Evolutionary conservation across 495 filamentous ascomycete genomes (phyloP), one percentile per base, ranked within the genome.

Genomic region (Lasiosphaeria ovina): DNA sequence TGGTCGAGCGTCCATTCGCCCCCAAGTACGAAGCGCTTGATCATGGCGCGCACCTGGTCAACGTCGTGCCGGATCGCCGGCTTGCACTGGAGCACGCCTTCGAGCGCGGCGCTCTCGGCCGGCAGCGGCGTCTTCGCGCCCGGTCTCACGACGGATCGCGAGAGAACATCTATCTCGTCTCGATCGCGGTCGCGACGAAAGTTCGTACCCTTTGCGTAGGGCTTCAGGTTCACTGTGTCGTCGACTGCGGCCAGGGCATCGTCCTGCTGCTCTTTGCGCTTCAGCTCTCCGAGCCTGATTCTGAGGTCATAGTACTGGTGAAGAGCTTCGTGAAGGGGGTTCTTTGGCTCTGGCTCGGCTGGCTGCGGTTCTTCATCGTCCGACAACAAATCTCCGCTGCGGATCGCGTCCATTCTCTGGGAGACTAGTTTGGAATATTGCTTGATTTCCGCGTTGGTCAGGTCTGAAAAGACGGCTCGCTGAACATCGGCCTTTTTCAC

Each of bases 21-120:
- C 44, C 16, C 44, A n/a, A 14, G 12, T 11, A 47, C 44, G 44
- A 47, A 47, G 44, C 11, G 44, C 11, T 47, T 47, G 8, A 47
- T n/a, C 44, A 47, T 47, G 44, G 44, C 44, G 44, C 44, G 44
- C 2, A 47, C 44, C 38, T 47, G 44, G 44, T 47, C 44, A n/a
- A 11, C 12, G 44, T 47, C 16, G 12, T 47, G 44, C 5, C 12
- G 12, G 44, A 47, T 47, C 1, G 12, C 6, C 12, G 5, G 12
- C 11, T n/a, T n/a, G 11, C 12, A 2, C 16, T 47, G 7, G 44
- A 47, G 5, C 4, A 11, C 12, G 24, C 24, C 24, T 24, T 24
- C 24, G 24, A 24, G 24, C 2, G 24, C 24, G 24, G 24, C 24
- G 7, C 12, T n/a, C 44, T 47, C 44, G 4, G 44, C 44, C 4